A percentile compares a stretch with the other conserved stretches of the same genome.
Evolutionary conservation across 2,329 filamentous ascomycete genomes (phyloP).

Genomic region (Cladosporium sp.): DNA sequence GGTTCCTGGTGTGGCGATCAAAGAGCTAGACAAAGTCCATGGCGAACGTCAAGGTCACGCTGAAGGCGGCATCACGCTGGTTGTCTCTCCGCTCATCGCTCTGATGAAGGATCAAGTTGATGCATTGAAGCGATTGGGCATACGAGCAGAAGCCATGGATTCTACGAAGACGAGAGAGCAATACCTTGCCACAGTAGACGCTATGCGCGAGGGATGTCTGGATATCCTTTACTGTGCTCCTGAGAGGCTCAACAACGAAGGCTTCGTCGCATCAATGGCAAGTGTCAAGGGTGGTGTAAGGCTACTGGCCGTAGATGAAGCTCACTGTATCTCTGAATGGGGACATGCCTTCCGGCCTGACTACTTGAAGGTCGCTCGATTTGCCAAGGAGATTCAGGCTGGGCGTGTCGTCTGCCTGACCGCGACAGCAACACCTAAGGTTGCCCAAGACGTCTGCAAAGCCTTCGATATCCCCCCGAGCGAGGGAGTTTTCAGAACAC

Average conservation of each 20-base stretch:
- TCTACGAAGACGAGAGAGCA: conserved; percentile 54
- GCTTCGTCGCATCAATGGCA: conserved; percentile 59
- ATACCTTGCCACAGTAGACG: conserved; percentile 46
- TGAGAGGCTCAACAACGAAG: conserved; percentile 63
- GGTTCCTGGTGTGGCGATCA: conserved; percentile 48
- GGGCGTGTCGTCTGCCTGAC: conserved; percentile 63
- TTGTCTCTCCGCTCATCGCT: conserved; percentile 59
- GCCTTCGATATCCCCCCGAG: conserved; percentile 53
- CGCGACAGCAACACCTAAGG: conserved; percentile 60
- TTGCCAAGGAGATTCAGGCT: conserved; percentile 57
- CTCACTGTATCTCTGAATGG: conserved; percentile 59
- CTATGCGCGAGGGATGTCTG: conserved; percentile 51
- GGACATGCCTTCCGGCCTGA: conserved; percentile 38
- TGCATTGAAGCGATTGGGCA: conserved; percentile 51
- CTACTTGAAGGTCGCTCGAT: conserved; percentile 59
- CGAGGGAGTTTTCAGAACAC: conserved; percentile 58
- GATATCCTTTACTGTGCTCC: conserved; percentile 62
- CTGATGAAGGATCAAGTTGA: conserved; percentile 66
- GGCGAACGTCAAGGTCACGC: conserved; percentile 34
- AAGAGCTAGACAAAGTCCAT: conserved; percentile 41
- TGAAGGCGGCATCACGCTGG: conserved; percentile 55
- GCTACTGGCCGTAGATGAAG: conserved; percentile 60
- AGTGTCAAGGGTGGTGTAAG: conserved; percentile 58
- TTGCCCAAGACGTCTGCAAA: conserved; percentile 57
- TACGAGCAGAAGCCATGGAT: conserved; percentile 58